These are phyloP conservation scores for Quercus engelmannii DNA, from an alignment of 306 rosid species.

Conservation along the genomic window DNA sequence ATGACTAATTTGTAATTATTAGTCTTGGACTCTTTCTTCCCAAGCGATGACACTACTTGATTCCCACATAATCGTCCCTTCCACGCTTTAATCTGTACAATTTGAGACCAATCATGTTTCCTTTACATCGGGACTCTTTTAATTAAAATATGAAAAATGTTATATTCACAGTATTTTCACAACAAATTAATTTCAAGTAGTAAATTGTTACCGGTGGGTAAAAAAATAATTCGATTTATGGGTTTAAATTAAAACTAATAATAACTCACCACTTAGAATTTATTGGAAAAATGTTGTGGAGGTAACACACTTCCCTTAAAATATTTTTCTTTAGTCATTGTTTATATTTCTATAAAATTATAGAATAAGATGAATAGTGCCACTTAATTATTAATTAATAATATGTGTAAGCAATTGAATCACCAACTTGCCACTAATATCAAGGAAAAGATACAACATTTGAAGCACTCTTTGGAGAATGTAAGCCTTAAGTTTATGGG, in stretches of 20 bases:
- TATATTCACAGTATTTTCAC: fast-evolving
- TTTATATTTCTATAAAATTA: neutral
- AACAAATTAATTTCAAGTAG: no score
- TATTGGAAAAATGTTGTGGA: fast-evolving
- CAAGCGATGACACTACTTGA: neutral
- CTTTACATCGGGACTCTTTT: no score
- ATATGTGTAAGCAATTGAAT: neutral
- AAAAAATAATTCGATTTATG: no score
- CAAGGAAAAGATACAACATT: neutral
- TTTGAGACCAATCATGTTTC: neutral
- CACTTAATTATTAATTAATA: neutral
- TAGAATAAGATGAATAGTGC: neutral
- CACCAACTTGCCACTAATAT: neutral
- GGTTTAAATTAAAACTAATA: fast-evolving
- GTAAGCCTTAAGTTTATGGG: neutral
- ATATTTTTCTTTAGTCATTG: no score
- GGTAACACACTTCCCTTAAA: no score
- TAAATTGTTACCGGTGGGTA: no score
- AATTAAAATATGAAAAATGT: no score
- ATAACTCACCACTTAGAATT: no score
- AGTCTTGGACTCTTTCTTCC: neutral
- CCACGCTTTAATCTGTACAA: neutral
- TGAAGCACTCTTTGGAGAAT: neutral
- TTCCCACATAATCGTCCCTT: neutral
- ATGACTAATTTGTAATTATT: neutral